Conservation (phyloP, 2,329 filamentous ascomycete species). For the Ascochyta rabiei region DNA sequence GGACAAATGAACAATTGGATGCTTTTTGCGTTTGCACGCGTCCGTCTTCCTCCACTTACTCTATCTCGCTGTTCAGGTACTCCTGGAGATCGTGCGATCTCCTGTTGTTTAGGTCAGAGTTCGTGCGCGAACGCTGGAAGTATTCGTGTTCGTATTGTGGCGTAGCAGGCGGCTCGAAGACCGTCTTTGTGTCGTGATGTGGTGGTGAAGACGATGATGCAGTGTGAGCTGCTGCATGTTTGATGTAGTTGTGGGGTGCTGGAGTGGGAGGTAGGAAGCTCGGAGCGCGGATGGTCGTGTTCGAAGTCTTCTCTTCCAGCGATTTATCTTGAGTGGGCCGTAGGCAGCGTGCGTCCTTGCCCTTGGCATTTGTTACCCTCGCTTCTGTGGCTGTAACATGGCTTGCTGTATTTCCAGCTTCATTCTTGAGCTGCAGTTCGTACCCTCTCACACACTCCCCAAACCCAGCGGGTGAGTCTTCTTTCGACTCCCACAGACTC, state of each 20-base stretch:
- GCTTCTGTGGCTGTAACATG: not conserved
- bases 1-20: slow-evolving; percentile 9
- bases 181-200: slow-evolving; percentile 13
- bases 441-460: slow-evolving; percentile 25
- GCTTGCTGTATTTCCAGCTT: not conserved
- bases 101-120: slow-evolving; percentile 7
- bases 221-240: not conserved
- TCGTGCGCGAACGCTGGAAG: slow-evolving; percentile 6
- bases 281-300: slow-evolving; percentile 41
- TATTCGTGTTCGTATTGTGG: slow-evolving; percentile 18
- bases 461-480: slow-evolving; percentile 20
- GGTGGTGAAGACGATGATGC: not conserved
- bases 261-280: slow-evolving; percentile 26
- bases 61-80: slow-evolving; percentile 14
- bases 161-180: slow-evolving; percentile 11
- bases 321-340: slow-evolving; percentile 20
- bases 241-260: not conserved
- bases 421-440: slow-evolving; percentile 16
- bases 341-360: not conserved
- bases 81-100: slow-evolving; percentile 10
- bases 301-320: slow-evolving; percentile 39
- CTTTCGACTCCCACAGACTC: slow-evolving; percentile 35
- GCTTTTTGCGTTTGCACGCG: slow-evolving; percentile 17
- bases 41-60: slow-evolving; percentile 14
- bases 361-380: not conserved